A percentile compares a stretch with the other conserved stretches of the same genome.
Conservation (phyloP, 345 rosid species). For the Excoecaria cochinchinensis region DNA sequence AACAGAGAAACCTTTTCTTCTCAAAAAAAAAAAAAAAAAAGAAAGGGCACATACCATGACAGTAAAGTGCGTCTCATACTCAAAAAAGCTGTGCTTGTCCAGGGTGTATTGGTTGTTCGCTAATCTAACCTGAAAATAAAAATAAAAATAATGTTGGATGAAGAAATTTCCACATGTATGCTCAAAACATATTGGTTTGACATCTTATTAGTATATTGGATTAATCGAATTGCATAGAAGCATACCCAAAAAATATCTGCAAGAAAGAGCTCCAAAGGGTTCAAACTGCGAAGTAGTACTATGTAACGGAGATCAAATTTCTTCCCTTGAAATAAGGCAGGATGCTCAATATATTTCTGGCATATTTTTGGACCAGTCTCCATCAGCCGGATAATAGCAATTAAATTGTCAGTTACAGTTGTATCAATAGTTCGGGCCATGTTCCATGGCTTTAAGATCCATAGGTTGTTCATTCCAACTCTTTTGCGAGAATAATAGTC, state of each 20-base stretch:
- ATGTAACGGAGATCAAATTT: conserved; percentile 88
- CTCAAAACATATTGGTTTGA: background rate
- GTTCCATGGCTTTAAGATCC: conserved; percentile 99
- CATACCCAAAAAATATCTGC: conserved; percentile 88
- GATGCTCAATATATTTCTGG: conserved; percentile 92
- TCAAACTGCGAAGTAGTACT: conserved; percentile 66
- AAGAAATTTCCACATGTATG: background rate
- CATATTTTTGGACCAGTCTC: conserved; percentile 99
- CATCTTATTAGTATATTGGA: conserved; percentile 5
- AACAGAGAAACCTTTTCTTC: background rate
- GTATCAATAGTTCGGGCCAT: conserved; percentile 98
- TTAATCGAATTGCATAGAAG: background rate
- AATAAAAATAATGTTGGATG: background rate
- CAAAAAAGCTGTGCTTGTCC: conserved; percentile 73
- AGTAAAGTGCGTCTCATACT: conserved; percentile 95
- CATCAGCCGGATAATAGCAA: conserved; percentile 87
- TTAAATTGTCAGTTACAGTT: conserved; percentile 66
- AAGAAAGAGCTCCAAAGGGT: conserved; percentile 75
- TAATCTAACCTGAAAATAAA: conserved; percentile 68
- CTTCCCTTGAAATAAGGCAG: conserved; percentile 74
- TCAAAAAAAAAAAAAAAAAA: background rate
- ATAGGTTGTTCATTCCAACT: conserved; percentile 61
- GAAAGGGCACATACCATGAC: conserved; percentile 69
- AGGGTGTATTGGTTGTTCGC: conserved; percentile 83
- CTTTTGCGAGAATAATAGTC: conserved; percentile 64